Evolutionary conservation across 306 rosid genomes (phyloP), one percentile per base, ranked within the genome.

Genomic region (Fragaria ananassa): DNA sequence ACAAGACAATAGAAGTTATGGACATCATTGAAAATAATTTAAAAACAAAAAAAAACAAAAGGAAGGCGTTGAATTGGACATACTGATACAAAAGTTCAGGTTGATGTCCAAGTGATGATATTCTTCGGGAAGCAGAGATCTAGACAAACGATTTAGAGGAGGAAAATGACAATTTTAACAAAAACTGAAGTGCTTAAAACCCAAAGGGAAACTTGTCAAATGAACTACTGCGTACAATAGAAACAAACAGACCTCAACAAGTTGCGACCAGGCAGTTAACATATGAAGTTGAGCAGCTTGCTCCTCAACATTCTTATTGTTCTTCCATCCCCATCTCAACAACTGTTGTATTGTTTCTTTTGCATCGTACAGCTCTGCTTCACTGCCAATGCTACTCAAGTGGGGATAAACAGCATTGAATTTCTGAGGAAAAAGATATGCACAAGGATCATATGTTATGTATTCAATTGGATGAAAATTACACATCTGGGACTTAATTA

Each of bases 241-340:
- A 71, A 81, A 66, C 80, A 39, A 81, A 61, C 35, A 60, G 62
- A 95, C 98, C 98, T 95, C 98, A 74, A 90, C 95, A 87, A 89
- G 85, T 84, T 92, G 97, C 35, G 97, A 92, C 98, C 98, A 92
- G 86, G 97, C 93, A 79, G 97, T 92, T 83, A 92, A 78, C 98
- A 92, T 84, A 82, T 95, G 98, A 72, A 95, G 97, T 72, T 95
- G 98, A 37, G 97, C 95, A 85, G 97, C 98, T 85, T 95, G 98
- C 80, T 95, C 98, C 89, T 95, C 98, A 65, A 95, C 97, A 81
- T 89, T 92, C 81, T 95, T 95, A 83, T 95, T 92, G 88, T 92
- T 86, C 85, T 90, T 95, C 98, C 98, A 95, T 21, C 97, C 97
- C 98, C 98, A 95, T 87, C 97, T 87, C 85, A 95, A 80, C 89